Conservation (phyloP, 2,329 filamentous ascomycete genomes). For the Aureobasidium sp. region DNA sequence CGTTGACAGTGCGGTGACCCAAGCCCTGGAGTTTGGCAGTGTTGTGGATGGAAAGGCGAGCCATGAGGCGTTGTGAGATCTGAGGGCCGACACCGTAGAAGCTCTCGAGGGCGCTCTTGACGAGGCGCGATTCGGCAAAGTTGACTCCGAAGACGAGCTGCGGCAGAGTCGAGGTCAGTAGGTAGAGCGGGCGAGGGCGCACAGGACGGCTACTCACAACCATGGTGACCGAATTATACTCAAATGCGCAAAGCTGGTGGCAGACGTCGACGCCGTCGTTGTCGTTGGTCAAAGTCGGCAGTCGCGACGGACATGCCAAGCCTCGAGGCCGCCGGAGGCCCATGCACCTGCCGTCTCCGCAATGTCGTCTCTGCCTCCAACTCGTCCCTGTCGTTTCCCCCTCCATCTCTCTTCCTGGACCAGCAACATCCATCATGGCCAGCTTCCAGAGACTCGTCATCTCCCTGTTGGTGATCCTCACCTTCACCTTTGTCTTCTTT, state of each 20-base stretch:
- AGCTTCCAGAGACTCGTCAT: constrained; percentile 63
- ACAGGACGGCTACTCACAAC: constrained; percentile 14
- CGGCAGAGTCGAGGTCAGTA: background rate
- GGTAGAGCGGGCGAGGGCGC: background rate
- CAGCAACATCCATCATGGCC: constrained; percentile 55
- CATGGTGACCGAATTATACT: constrained; percentile 1
- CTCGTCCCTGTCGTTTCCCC: background rate
- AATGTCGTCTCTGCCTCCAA: background rate
- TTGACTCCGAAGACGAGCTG: constrained; percentile 74
- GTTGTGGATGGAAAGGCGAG: constrained; percentile 82
- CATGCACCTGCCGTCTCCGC: background rate
- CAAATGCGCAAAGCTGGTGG: background rate
- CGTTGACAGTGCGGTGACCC: constrained; percentile 67
- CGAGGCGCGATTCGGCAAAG: constrained; percentile 75
- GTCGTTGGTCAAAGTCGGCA: background rate
- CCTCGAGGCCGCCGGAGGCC: background rate
- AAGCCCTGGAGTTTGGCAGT: constrained; percentile 71
- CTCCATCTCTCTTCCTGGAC: background rate
- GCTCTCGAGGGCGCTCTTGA: constrained; percentile 61
- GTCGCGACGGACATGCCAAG: constrained; percentile 1
- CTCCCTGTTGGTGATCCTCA: constrained; percentile 68
- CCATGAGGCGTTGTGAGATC: constrained; percentile 67
- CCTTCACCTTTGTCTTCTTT: constrained; percentile 68
- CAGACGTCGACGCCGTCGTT: background rate
- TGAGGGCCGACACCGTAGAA: constrained; percentile 81